Percentiles rank a stretch among this genome's conserved stretches.
phyloP scores from a whole-genome alignment of 441 rosid genomes.

The California macrophylla region DNA sequence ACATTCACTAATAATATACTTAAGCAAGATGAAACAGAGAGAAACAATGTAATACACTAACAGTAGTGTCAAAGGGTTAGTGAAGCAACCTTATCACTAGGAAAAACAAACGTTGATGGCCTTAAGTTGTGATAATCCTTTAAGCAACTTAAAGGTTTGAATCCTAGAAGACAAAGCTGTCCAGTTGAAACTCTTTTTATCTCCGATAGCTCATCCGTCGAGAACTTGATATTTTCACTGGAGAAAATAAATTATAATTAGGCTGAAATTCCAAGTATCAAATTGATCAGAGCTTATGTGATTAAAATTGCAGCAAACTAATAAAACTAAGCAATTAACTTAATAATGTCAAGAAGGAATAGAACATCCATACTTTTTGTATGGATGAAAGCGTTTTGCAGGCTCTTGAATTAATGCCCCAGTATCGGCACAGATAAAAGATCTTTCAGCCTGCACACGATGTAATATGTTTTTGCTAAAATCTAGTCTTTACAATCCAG shows the following conservation, averaged over 20 bases:
- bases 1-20: background rate
- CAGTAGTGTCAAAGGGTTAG: constrained; percentile 3
- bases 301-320: background rate
- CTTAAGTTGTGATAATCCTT: constrained; percentile 86
- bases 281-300: constrained; percentile 6
- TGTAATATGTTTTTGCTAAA: background rate
- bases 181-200: constrained; percentile 63
- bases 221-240: constrained; percentile 58
- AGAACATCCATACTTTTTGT: constrained; percentile 43
- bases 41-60: background rate
- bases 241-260: constrained; percentile 13
- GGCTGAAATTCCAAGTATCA: constrained; percentile 16
- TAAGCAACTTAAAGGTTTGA: constrained; percentile 83
- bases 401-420: constrained; percentile 72
- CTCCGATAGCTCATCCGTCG: constrained; percentile 55
- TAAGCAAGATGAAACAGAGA: background rate
- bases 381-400: constrained; percentile 46
- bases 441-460: constrained; percentile 70
- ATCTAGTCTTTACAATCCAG: constrained; percentile 1
- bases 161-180: constrained; percentile 71
- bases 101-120: constrained; percentile 86
- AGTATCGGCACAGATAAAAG: constrained; percentile 83
- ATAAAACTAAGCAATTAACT: background rate
- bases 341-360: constrained; percentile 3
- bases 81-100: constrained; percentile 67